Evolutionary conservation across 2,329 filamentous ascomycete species (phyloP), one percentile per base, ranked within the genome.

Genomic region (Trichocomaceae sp.): DNA sequence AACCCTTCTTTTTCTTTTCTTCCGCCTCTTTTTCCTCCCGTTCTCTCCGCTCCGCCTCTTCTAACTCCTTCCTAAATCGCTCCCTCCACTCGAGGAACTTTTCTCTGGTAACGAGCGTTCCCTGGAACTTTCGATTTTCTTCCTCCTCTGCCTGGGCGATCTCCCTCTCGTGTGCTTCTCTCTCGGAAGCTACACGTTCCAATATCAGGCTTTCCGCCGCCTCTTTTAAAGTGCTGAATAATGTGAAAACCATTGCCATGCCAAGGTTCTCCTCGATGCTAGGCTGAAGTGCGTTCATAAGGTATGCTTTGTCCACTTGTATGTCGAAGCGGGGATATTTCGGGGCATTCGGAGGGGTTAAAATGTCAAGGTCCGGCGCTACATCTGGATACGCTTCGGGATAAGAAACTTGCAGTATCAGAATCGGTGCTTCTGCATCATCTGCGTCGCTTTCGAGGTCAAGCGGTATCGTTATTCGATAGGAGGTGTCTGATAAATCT

Each of bases 41-140:
- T 60, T 85, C 81, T 61, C 74, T 79, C 62, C 75, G 72, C 62
- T 84, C 82, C 67, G 80, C 75, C 65, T 93, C 91, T 67, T 86
- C 85, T 82, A 92, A 85, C 76, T 97, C 93, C 66, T 79, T 77
- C 58, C 83, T 69, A 67, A 97, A 99, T 9, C 72, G 81, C 39
- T 85, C 84, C 54, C 89, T 80, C 93, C 93, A 99, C 61, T 81
- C 82, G 62, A 88, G 67, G 66, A 97, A 99, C 0, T 84, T 85
- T 75, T 96, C 90, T 20, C 83, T 79, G n/a, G 85, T 97, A 19
- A 99, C 93, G 31, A 84, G 79, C 35, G 89, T 89, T 56, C 93
- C 93, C 69, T 95, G 88, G 72, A 99, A 99, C 73, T 96, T 97
- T 64, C 86, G 84, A 70, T 99, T 99, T 77, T 99, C 93, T 70